Evolutionary conservation across 805 yeast genomes (phyloP), one percentile per base, ranked within the genome.

Genomic region (Starmerella potacharoeniae): DNA sequence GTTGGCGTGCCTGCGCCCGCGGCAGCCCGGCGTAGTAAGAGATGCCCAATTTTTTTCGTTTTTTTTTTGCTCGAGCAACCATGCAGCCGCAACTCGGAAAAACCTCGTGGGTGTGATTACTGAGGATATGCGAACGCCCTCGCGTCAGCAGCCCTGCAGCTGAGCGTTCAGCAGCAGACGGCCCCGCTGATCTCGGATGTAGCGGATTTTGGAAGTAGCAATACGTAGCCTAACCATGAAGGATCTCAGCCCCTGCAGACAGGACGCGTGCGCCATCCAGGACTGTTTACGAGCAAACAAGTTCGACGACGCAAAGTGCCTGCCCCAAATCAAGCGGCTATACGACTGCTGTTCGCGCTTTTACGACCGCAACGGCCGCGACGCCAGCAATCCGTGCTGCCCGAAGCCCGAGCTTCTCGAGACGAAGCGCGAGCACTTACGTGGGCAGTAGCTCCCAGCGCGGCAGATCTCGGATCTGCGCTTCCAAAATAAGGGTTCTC

Each of bases 261-360:
- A 54, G 35, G 54, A 54, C n/a, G 64, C 66, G 9, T 64, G 66
- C 51, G 59, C 55, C 7, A 63, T 64, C 30, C 61, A 54, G 75
- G 84, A 83, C 61, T 89, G 97, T 65, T 70, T 89, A 9, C 76
- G 77, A 52, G 65, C 70, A 30, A 75, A 76, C 60, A 75, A 78
- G 41, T 89, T 81, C 69, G 76, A 86, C 66, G 96, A 90, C 65
- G 67, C 85, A 6, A 81, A 78, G 62, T 89, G 97, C 66, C 77
- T 86, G 8, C 73, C 75, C 55, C 69, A 76, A 10, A 87, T 90
- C 36, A 89, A 84, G 64, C 72, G 76, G 49, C 69, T 89, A 30
- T 90, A 89, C 68, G 75, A 73, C 10, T 89, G 97, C 67, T 89
- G 97, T 65, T 71, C 76, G 50, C 64, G 70, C 37, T 85, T 83